phyloP scores from a whole-genome alignment of 176 grass and related monocot genomes.

The bread wheat (Triticum aestivum) region DNA sequence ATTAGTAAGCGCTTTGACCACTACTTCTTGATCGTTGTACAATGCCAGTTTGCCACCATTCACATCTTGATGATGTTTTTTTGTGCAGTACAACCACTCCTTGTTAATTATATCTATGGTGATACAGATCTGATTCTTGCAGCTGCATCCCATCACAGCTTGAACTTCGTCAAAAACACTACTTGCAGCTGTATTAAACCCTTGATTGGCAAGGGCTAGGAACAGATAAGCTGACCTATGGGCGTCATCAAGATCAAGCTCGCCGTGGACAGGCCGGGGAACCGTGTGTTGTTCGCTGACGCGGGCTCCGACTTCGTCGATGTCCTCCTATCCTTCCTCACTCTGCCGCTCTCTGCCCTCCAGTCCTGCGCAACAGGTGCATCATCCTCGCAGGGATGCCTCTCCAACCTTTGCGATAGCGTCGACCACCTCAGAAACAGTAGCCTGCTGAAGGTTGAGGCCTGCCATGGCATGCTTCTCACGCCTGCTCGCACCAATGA shows the following conservation, averaged over 20 bases:
- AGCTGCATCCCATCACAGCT: no score
- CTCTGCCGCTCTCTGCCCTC: background rate
- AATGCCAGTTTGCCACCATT: no score
- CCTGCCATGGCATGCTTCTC: slow-evolving; percentile 17
- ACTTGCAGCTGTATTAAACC: no score
- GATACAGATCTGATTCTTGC: no score
- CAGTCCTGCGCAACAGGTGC: background rate
- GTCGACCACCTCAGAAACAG: background rate
- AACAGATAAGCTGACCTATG: background rate
- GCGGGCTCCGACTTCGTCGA: slow-evolving; percentile 26
- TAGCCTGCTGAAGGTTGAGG: background rate
- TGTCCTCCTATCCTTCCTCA: slow-evolving; percentile 12
- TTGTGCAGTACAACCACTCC: no score
- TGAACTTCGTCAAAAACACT: background rate
- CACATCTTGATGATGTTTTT: no score
- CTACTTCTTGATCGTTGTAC: no score
- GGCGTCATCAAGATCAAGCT: slow-evolving; percentile 14
- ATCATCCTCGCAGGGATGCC: background rate
- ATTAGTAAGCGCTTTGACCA: no score
- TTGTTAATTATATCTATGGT: no score
- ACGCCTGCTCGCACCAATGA: background rate
- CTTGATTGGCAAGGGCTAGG: no score
- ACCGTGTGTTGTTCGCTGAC: slow-evolving; percentile 25
- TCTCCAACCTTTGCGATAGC: slow-evolving; percentile 6
- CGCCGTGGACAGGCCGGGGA: background rate